Conservation (phyloP, 83 land plant genomes). For the Picea mariana region DNA sequence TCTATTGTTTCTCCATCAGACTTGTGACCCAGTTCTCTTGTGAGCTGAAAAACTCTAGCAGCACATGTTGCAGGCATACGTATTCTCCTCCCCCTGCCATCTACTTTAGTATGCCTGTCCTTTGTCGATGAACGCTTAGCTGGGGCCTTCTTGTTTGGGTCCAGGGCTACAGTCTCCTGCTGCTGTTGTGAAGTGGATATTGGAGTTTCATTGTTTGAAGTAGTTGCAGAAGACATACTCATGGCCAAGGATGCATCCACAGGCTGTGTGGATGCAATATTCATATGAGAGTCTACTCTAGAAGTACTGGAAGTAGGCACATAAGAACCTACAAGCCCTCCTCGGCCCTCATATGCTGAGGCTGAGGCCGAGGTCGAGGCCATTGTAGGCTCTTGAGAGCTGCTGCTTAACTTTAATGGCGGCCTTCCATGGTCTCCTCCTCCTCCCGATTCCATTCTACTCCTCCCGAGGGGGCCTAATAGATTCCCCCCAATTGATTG, state of each 20-base stretch:
- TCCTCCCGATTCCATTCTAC: conserved; percentile 13
- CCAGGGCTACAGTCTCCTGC: conserved; percentile 10
- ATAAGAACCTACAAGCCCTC: conserved; percentile 7
- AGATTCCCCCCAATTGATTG: conserved; percentile 12
- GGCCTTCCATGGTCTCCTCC: conserved; percentile 13
- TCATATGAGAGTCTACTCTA: conserved; percentile 8
- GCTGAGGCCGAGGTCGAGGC: conserved; percentile 1
- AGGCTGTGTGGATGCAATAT: background rate
- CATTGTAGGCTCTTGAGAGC: background rate
- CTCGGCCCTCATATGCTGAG: conserved; percentile 7
- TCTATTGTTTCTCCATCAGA: conserved; percentile 51
- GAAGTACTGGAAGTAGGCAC: background rate
- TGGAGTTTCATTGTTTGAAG: conserved; percentile 2
- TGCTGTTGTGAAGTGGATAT: background rate
- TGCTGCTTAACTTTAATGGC: conserved; percentile 7
- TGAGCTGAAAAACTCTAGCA: conserved; percentile 48
- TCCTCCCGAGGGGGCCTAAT: background rate
- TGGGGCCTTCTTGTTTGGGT: conserved; percentile 19
- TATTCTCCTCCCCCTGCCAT: conserved; percentile 32
- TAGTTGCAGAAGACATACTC: background rate
- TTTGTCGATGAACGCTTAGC: conserved; percentile 33
- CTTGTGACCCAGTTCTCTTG: conserved; percentile 46
- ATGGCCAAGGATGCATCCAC: conserved; percentile 4
- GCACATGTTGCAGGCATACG: conserved; percentile 45
- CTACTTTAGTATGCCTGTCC: conserved; percentile 45